Base-by-base conservation (phyloP, 2,329 filamentous ascomycete genomes). In the Monosporascus sp. region DNA sequence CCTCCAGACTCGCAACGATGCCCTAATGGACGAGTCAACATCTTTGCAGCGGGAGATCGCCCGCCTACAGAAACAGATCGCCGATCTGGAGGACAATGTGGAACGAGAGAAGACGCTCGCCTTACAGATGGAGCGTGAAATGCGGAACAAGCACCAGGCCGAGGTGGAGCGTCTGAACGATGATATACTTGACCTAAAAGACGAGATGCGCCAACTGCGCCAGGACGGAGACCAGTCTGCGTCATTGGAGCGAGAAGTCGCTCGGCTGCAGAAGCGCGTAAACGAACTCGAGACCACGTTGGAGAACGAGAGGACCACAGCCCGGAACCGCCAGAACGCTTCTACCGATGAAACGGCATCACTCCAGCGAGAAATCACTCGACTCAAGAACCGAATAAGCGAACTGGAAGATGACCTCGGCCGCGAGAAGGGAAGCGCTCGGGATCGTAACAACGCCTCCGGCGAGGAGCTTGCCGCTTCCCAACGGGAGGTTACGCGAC, bases 1-100 rank as follows among this genome's bases (percentile, higher is more conserved):
- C 14, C 72, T 91, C 18, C 85, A 89, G 63, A 80, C 76, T 46
- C 84, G 86, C 4, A 83, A 90, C 61, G 83, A 90, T 57, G 76
- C 84, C 5, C 69, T 91, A 25, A 81, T 81, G 1, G 77, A 74
- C 37, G 86, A 92, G 66, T 88, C 85, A 2, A 74, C 77, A 5
- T 75, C 81, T n/a, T 71, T 91, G 14, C 86, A 89, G 63, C 76
- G 76, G 25, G 86, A 90, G 46, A 70, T 90, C 3, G 67, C 77
- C 25, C 73, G 68, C 24, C 64, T 82, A 18, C 71, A 79, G 55
- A 74, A 66, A 55, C 68, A 77, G 24, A 67, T 77, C 7, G 63
- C 72, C 11, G 73, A 80, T 48, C 69, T 81, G 17, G 75, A 81
- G 54, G 66, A 70, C 25, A 75, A 68, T 20, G 66, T 83, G 3